Evolutionary conservation across 2,329 filamentous ascomycete species (phyloP).

Genomic region (Colletotrichum phormii): DNA sequence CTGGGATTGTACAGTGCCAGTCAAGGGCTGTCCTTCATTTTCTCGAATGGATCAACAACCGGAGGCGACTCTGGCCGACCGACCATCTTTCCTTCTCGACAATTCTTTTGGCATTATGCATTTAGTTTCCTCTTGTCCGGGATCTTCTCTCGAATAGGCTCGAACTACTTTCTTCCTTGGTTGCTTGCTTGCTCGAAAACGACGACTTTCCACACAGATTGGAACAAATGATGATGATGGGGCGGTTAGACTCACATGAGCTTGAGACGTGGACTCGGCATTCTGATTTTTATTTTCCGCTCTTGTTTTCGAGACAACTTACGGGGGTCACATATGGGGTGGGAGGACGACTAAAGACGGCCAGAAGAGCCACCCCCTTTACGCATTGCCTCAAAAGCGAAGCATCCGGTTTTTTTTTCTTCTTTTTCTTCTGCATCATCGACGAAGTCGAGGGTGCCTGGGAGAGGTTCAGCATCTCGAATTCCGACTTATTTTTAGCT

Average conservation of each 20-base stretch:
- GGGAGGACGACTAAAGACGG: neutral
- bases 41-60: slow-evolving; percentile 16
- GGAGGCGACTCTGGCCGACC: slow-evolving; percentile 32
- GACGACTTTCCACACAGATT: slow-evolving; percentile 25
- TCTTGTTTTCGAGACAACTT: slow-evolving; percentile 1
- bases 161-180: neutral
- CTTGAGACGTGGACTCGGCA: slow-evolving; percentile 1
- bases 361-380: neutral
- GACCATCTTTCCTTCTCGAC: slow-evolving; percentile 21
- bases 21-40: neutral
- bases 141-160: neutral
- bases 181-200: neutral
- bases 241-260: slow-evolving; percentile 29
- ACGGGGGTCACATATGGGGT: neutral
- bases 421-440: slow-evolving; percentile 1
- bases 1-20: slow-evolving; percentile 37
- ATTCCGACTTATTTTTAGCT: neutral
- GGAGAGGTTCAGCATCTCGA: neutral
- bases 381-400: slow-evolving; percentile 24
- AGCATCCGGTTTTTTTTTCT: slow-evolving; percentile 9
- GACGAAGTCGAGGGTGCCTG: neutral
- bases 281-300: neutral
- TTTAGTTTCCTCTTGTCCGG: neutral
- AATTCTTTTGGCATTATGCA: neutral
- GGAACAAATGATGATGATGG: slow-evolving; percentile 26